Percentiles rank a stretch among this genome's conserved stretches.
These are phyloP conservation scores for Epichloe festucae DNA, from an alignment of 2,329 filamentous ascomycete species.

Conservation along the genomic window DNA sequence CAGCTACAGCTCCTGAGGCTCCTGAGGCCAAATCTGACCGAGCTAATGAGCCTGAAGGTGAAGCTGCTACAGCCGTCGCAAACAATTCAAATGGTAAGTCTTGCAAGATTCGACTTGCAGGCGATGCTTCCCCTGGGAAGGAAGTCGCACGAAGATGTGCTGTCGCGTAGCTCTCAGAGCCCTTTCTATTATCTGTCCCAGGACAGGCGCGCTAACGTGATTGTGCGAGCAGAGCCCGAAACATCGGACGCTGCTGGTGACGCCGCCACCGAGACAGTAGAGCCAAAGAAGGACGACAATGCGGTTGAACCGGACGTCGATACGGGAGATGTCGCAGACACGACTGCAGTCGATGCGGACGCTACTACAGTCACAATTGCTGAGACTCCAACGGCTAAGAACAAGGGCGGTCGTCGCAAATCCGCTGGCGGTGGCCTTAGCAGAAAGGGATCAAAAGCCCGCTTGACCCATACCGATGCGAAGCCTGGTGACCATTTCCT, in stretches of 20 bases:
- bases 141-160: neutral
- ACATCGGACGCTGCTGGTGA: constrained; percentile 19
- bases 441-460: constrained; percentile 69
- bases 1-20: constrained; percentile 9
- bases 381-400: constrained; percentile 20
- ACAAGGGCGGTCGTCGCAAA: constrained; percentile 59
- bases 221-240: constrained; percentile 9
- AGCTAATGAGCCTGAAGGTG: constrained; percentile 12
- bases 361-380: constrained; percentile 13
- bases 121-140: neutral
- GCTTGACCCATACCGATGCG: constrained; percentile 61
- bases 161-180: neutral
- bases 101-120: neutral
- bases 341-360: constrained; percentile 2
- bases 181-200: neutral
- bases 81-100: constrained; percentile 21
- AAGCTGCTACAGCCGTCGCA: constrained; percentile 16
- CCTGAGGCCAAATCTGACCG: constrained; percentile 10
- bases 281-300: constrained; percentile 14
- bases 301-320: constrained; percentile 36
- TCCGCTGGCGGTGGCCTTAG: constrained; percentile 63
- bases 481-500: constrained; percentile 87
- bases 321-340: constrained; percentile 26
- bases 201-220: constrained; percentile 1
- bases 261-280: constrained; percentile 16